These are phyloP conservation scores for Buddleja alternifolia DNA, from an alignment of 257 asterid species.

Conservation along the genomic window DNA sequence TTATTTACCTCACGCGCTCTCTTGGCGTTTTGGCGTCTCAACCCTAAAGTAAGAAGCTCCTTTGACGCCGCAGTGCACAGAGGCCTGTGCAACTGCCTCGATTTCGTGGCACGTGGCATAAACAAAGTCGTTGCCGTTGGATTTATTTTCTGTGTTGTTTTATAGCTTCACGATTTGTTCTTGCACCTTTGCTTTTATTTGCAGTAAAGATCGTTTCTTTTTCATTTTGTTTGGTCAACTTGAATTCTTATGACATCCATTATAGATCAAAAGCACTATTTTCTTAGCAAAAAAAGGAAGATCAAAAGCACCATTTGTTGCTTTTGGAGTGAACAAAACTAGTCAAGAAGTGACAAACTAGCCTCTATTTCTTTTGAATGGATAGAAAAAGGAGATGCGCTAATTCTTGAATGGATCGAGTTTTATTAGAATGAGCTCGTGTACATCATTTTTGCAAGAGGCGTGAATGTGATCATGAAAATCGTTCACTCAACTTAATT, in stretches of 20 bases:
- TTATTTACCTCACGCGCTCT: slow-evolving; percentile 5
- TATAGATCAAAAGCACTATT: too few relatives aligned
- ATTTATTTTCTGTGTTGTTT: background rate
- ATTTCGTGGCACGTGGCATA: background rate
- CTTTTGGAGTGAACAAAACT: too few relatives aligned
- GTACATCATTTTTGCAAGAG: too few relatives aligned
- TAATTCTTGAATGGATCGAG: too few relatives aligned
- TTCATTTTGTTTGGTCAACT: background rate
- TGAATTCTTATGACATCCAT: background rate
- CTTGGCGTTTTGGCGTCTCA: background rate
- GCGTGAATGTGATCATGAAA: too few relatives aligned
- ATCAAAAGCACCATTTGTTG: too few relatives aligned
- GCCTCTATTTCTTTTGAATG: too few relatives aligned
- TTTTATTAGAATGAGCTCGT: too few relatives aligned
- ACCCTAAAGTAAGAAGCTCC: background rate
- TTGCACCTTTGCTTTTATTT: background rate
- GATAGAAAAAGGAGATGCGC: too few relatives aligned
- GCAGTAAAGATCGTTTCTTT: background rate
- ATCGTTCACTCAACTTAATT: too few relatives aligned
- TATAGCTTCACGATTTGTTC: background rate
- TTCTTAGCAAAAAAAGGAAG: too few relatives aligned
- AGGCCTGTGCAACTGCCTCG: background rate
- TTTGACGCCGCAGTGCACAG: background rate
- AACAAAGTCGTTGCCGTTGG: background rate
- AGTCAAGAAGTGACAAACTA: too few relatives aligned